A percentile compares a stretch with the other conserved stretches of the same genome.
These are phyloP conservation scores for Trichosporon coremiiforme DNA, from an alignment of 1,284 basidiomycete species.

Conservation along the genomic window DNA sequence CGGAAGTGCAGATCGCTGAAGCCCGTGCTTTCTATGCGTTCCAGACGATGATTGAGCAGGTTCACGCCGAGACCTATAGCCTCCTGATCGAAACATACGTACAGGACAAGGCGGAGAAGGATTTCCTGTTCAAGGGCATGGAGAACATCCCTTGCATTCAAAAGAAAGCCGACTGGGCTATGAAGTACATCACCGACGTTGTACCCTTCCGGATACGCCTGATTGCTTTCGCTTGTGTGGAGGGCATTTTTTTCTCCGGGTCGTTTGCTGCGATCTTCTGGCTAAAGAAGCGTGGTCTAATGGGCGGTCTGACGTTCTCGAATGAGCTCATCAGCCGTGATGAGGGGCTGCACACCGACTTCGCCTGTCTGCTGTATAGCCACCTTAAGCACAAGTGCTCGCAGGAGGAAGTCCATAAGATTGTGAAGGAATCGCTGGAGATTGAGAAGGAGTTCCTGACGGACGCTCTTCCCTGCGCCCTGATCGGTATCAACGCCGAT, in stretches of 20 bases:
- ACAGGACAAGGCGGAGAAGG: constrained; percentile 60
- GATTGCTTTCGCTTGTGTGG: constrained; percentile 91
- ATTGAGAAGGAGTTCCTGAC: constrained; percentile 82
- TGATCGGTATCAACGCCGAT: constrained; percentile 61
- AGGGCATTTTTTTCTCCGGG: constrained; percentile 96
- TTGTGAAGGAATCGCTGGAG: constrained; percentile 76
- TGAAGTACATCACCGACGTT: constrained; percentile 84
- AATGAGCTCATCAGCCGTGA: constrained; percentile 95
- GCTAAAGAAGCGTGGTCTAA: constrained; percentile 97
- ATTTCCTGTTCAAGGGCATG: constrained; percentile 61
- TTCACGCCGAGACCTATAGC: constrained; percentile 64
- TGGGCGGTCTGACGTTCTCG: constrained; percentile 95
- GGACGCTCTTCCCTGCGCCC: constrained; percentile 59
- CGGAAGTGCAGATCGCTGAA: constrained; percentile 89
- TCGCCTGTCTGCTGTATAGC: constrained; percentile 66
- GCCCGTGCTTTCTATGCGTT: constrained; percentile 97
- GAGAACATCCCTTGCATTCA: constrained; percentile 68
- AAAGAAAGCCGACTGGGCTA: constrained; percentile 88
- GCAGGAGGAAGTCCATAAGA: constrained; percentile 68
- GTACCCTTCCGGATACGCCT: constrained; percentile 76
- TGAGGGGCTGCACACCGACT: constrained; percentile 96
- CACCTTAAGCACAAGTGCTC: constrained; percentile 73
- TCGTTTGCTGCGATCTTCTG: constrained; percentile 96
- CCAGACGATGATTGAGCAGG: constrained; percentile 90
- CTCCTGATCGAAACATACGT: constrained; percentile 64